Evolutionary conservation across 1,284 basidiomycete species (phyloP), one percentile per base, ranked within the genome.

Genomic region (Leccinum fallax): DNA sequence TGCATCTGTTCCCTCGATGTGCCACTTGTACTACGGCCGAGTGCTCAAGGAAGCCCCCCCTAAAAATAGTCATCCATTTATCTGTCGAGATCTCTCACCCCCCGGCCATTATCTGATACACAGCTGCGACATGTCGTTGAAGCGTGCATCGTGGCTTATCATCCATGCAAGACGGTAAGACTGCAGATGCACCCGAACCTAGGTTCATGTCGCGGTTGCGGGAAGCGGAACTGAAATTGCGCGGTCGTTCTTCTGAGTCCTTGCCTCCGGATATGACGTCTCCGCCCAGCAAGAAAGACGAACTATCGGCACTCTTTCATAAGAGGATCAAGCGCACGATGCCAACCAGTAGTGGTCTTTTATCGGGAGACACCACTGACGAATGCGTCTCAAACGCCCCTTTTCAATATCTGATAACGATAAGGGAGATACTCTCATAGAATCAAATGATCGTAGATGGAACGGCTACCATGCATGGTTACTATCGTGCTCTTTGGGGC

Each of bases 61-160:
- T 40, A 16, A n/a, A 9, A n/a, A 40, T n/a, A 40, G 38, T n/a
- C 16, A 16, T 40, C 8, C 9, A 40, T n/a, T 15, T 36, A 15
- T 57, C 15, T 0, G 66, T 66, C 8, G 64, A 59, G 24, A 65
- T 67, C 19, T 28, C 59, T 28, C 63, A 59, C 6, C 65, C 66
- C 1, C 66, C 63, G 0, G 48, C 58, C 5, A 13, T 24, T 65
- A 65, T 40, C 10, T 65, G 28, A 52, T 67, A 52, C 62, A 48
- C 2, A 7, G 36, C 26, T 24, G 63, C 4, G 55, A 16, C 48
- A 58, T 67, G 58, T 48, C 63, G 2, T 36, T 65, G 58, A 62
- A 24, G 15, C 51, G 53, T 11, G 64, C 66, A 0, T 15, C 62
- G 40, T 55, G 53, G 5, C 8, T 48, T 16, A 36, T 65, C 24